Conservation (phyloP, 164 flowering plant species). For the Berberis vulgaris region DNA sequence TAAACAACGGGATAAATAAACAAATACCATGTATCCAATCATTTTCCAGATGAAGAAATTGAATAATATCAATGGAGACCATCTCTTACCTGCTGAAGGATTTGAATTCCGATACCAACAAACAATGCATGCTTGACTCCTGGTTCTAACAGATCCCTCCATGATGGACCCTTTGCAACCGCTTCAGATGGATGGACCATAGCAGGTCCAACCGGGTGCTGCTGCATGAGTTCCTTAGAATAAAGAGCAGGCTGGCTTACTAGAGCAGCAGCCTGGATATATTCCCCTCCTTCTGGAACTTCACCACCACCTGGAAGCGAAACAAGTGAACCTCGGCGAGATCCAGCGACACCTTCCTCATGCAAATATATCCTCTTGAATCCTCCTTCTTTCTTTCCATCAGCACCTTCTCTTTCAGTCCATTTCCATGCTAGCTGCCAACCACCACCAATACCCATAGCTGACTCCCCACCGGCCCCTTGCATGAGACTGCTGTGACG, state of each 20-base stretch:
- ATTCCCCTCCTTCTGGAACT: constrained; percentile 27
- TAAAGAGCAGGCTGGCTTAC: constrained; percentile 52
- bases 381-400: constrained; percentile 40
- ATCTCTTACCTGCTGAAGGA: constrained; percentile 49
- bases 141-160: constrained; percentile 41
- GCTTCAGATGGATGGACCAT: constrained; percentile 49
- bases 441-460: constrained; percentile 56
- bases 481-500: constrained; percentile 30
- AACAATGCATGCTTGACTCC: constrained; percentile 54
- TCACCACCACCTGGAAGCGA: constrained; percentile 36
- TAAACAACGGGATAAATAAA: no score
- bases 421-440: constrained; percentile 60
- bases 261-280: constrained; percentile 46
- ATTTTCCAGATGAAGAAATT: background rate
- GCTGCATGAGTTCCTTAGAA: constrained; percentile 37
- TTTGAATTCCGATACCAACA: constrained; percentile 55
- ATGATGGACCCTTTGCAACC: constrained; percentile 24
- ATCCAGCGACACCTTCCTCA: constrained; percentile 33
- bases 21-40: no score
- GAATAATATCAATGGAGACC: background rate
- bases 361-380: constrained; percentile 54
- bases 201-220: constrained; percentile 45
- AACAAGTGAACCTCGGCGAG: constrained; percentile 40
- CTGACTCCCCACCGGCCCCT: constrained; percentile 28
- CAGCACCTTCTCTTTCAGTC: constrained; percentile 40